Base-by-base conservation (phyloP, 495 filamentous ascomycete species). In the Penicillium odoratum region DNA sequence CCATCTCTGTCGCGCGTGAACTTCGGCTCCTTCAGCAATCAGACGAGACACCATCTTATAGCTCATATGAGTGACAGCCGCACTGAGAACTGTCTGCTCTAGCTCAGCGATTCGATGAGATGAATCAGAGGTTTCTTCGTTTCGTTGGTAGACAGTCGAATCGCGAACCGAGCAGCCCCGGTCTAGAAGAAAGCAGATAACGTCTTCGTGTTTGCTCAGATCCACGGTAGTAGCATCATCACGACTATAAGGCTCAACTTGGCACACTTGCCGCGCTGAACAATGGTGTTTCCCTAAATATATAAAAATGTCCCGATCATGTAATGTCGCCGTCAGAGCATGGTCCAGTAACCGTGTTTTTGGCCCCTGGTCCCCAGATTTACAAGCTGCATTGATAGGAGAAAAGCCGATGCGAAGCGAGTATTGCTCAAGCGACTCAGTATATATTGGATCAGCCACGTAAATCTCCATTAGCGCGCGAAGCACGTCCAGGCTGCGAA, bases 11-110 rank as follows among this genome's bases (percentile, higher is more conserved):
- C 40, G 40, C 9, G 28, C 28, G n/a, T 54, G 40, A 33, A 54
- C 40, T 9, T 54, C 40, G 13, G 42, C 42, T 46, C 51, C 42
- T 31, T 46, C 42, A 7, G 42, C 51, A 46, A 54, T 46, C 7
- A 54, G 51, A 44, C 42, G 36, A 11, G 42, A 54, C n/a, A 44
- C 51, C 9, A 54, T 30, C 15, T 10, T 15, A 31, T 54, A 34
- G 40, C 51, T 46, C 5, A 40, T n/a, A 36, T 54, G 18, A 21
- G 42, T 28, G 26, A 44, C 21, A 16, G 51, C 40, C 11, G 15
- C 51, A 15, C 51, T 28, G 42, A 54, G 51, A 7, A 54, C 51
- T 3, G 51, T 38, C 13, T 13, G 9, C 13, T 38, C 34, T 10
- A 38, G 34, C 34, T 13, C 34, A 13, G 34, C 31, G 10, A 10